A percentile compares a stretch with the other conserved stretches of the same genome.
Evolutionary conservation across 2,329 filamentous ascomycete species (phyloP).

Genomic region (Fusarium sp.): DNA sequence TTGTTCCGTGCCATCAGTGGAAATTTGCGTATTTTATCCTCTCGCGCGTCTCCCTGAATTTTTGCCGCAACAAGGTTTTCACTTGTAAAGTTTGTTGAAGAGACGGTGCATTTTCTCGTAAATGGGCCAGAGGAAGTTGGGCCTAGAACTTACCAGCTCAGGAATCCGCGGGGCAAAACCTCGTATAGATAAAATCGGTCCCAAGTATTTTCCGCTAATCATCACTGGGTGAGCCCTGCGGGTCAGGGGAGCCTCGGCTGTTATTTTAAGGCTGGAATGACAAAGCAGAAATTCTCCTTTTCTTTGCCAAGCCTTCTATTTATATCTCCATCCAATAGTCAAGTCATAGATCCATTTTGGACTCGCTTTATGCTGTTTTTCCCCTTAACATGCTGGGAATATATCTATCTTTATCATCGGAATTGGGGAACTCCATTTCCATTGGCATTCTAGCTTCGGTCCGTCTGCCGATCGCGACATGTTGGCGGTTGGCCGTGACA

Average conservation of each 20-base stretch:
- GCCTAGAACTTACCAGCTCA: conserved; percentile 2
- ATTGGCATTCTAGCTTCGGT: neutral
- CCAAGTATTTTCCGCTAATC: conserved; percentile 34
- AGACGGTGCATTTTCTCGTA: neutral
- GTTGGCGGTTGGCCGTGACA: neutral
- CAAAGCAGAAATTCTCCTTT: conserved; percentile 5
- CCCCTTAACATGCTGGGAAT: neutral
- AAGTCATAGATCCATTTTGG: neutral
- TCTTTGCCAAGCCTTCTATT: conserved; percentile 10
- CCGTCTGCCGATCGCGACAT: neutral
- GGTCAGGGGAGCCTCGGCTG: neutral
- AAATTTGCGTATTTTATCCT: neutral
- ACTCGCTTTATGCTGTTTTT: neutral
- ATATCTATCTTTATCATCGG: neutral
- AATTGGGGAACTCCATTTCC: accelerated
- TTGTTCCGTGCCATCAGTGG: neutral
- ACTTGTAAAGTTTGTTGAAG: conserved; percentile 18
- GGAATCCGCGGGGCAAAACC: conserved; percentile 1
- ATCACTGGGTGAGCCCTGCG: neutral
- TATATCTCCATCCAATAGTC: neutral
- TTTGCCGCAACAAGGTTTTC: neutral
- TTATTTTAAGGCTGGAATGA: conserved; percentile 16
- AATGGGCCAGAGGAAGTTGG: neutral
- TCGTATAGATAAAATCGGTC: conserved; percentile 25
- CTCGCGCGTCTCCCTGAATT: neutral